These are phyloP conservation scores for Polyporus tsugae DNA, from an alignment of 1,284 basidiomycete species.

Conservation along the genomic window DNA sequence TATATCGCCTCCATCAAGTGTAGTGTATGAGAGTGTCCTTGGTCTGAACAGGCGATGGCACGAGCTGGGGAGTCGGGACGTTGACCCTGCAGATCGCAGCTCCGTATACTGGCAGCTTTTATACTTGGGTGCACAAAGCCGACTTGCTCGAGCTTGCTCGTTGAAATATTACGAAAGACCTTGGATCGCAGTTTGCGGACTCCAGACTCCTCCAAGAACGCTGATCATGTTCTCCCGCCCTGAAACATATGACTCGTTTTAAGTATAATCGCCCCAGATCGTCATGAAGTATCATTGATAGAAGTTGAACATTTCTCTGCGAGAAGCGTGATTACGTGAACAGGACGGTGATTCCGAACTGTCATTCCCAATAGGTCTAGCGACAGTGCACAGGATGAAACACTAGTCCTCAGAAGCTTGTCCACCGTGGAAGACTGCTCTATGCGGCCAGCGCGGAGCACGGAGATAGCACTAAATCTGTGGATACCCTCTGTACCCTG, in stretches of 20 bases:
- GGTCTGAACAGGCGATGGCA: constrained; percentile 6
- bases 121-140: background rate
- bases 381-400: background rate
- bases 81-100: background rate
- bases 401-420: background rate
- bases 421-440: background rate
- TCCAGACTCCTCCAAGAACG: background rate
- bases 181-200: background rate
- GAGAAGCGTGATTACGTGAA: background rate
- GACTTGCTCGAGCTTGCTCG: too few species aligned
- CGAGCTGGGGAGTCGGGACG: background rate
- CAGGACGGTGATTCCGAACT: background rate
- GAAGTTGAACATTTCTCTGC: too few species aligned
- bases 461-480: background rate
- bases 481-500: background rate
- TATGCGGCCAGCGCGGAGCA: background rate
- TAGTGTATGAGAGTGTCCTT: constrained; percentile 31
- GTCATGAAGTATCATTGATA: too few species aligned
- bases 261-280: too few species aligned
- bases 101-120: background rate
- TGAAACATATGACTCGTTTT: background rate
- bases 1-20: constrained; percentile 57
- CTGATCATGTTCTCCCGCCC: background rate
- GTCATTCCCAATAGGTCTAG: background rate
- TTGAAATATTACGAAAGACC: background rate